These are phyloP conservation scores for Cladosporium sp. DNA, from an alignment of 2,329 filamentous ascomycete species.

Conservation along the genomic window DNA sequence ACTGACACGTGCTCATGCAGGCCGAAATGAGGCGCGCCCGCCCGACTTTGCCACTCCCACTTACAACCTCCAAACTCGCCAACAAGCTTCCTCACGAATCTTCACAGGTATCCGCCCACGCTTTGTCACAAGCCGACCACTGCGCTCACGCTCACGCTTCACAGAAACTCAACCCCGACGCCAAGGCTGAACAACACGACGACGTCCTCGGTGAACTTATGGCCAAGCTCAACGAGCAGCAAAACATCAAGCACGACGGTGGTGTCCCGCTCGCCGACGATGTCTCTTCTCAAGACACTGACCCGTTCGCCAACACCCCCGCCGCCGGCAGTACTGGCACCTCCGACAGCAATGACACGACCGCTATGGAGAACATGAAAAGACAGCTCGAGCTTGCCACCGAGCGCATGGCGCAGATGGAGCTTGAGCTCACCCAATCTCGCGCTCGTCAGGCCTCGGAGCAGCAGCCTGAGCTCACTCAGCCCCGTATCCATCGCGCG, in stretches of 20 bases:
- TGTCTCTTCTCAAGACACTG: conserved; percentile 27
- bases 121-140: conserved; percentile 13
- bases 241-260: conserved; percentile 48
- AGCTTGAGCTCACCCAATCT: conserved; percentile 65
- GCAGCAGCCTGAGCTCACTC: conserved; percentile 59
- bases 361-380: conserved; percentile 46
- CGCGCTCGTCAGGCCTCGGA: conserved; percentile 58
- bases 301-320: conserved; percentile 28
- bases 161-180: conserved; percentile 2
- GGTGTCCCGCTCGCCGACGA: conserved; percentile 35
- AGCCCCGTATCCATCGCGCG: conserved; percentile 57
- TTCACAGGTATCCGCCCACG: conserved; percentile 16
- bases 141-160: conserved; percentile 18
- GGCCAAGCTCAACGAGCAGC: conserved; percentile 69
- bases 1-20: conserved; percentile 17
- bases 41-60: conserved; percentile 25
- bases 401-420: conserved; percentile 65
- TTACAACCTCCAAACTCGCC: conserved; percentile 34
- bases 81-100: conserved; percentile 25
- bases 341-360: conserved; percentile 32
- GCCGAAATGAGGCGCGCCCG: conserved; percentile 15
- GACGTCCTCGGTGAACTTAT: conserved; percentile 64
- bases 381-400: conserved; percentile 68
- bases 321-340: conserved; percentile 19
- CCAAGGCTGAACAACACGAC: conserved; percentile 13